Evolutionary conservation across 768 basidiomycete genomes (phyloP).

Genomic region (Lentinula aciculospora): DNA sequence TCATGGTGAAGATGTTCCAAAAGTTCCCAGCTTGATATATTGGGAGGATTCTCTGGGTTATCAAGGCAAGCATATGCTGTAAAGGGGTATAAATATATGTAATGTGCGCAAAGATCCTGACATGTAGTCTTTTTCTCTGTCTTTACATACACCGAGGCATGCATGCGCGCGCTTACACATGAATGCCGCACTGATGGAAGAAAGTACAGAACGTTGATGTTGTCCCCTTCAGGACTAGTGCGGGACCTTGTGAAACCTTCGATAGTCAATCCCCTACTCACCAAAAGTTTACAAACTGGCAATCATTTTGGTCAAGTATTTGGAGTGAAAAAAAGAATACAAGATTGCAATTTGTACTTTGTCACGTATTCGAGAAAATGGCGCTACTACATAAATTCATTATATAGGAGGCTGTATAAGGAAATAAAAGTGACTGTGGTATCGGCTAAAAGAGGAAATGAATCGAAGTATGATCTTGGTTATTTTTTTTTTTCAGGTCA

Average conservation of each 20-base stretch:
- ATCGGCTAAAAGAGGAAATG: not conserved
- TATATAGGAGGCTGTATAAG: not conserved
- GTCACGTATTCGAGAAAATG: constrained; percentile 3
- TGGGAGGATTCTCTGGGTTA: not conserved
- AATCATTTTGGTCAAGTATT: not conserved
- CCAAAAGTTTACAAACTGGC: not conserved
- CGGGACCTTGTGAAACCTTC: not conserved
- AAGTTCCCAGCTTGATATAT: not conserved
- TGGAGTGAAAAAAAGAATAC: not conserved
- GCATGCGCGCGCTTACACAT: constrained; percentile 1
- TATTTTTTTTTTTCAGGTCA: not conserved
- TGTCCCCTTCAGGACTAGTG: constrained; percentile 10
- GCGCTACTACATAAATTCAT: not conserved
- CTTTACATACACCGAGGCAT: not conserved
- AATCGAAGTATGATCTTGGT: not conserved
- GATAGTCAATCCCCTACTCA: not conserved
- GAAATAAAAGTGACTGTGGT: not conserved
- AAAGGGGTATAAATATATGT: not conserved
- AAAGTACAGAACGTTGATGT: not conserved
- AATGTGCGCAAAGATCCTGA: not conserved
- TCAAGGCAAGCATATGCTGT: not conserved
- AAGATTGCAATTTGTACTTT: not conserved
- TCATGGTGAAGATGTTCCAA: not conserved
- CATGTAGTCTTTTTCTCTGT: not conserved
- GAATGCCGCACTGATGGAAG: constrained; percentile 1